Conservation (phyloP, 495 filamentous ascomycete genomes). For the Podospora pseudocomata region DNA sequence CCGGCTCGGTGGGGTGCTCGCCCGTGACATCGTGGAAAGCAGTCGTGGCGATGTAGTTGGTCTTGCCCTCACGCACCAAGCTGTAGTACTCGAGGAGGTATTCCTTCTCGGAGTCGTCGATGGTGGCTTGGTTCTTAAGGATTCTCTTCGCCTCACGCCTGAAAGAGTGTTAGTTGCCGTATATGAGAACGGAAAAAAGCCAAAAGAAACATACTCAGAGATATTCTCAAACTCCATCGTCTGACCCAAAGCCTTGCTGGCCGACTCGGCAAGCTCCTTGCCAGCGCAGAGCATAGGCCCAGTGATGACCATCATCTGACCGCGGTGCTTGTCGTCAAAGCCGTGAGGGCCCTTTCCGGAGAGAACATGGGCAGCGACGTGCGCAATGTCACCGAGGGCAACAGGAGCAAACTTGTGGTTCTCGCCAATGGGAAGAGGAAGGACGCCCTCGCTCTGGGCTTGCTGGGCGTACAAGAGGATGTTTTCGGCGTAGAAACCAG, state of each 20-base stretch:
- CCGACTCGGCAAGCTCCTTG: slow-evolving; percentile 49
- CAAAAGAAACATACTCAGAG: slow-evolving; percentile 38
- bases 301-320: slow-evolving; percentile 54
- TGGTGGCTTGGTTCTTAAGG: slow-evolving; percentile 39
- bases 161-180: slow-evolving; percentile 13
- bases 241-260: slow-evolving; percentile 46
- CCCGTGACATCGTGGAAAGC: slow-evolving; percentile 55
- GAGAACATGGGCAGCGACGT: slow-evolving; percentile 52
- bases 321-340: slow-evolving; percentile 53
- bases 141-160: slow-evolving; percentile 48
- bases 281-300: slow-evolving; percentile 54
- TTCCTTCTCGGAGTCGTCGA: slow-evolving; percentile 49
- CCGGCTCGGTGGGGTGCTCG: slow-evolving; percentile 45
- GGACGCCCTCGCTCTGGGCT: slow-evolving; percentile 40
- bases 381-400: slow-evolving; percentile 49
- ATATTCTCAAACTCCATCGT: slow-evolving; percentile 54
- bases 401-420: slow-evolving; percentile 54
- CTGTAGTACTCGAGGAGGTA: slow-evolving; percentile 58
- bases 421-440: slow-evolving; percentile 51
- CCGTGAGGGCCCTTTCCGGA: slow-evolving; percentile 50
- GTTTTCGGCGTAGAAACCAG: slow-evolving; percentile 57
- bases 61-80: slow-evolving; percentile 56
- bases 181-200: background rate
- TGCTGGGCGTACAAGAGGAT: slow-evolving; percentile 50
- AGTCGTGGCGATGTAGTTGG: slow-evolving; percentile 56